Evolutionary conservation across 75 land plant species (phyloP), one percentile per base, ranked within the genome.

Genomic region (Sequoiadendron giganteum): DNA sequence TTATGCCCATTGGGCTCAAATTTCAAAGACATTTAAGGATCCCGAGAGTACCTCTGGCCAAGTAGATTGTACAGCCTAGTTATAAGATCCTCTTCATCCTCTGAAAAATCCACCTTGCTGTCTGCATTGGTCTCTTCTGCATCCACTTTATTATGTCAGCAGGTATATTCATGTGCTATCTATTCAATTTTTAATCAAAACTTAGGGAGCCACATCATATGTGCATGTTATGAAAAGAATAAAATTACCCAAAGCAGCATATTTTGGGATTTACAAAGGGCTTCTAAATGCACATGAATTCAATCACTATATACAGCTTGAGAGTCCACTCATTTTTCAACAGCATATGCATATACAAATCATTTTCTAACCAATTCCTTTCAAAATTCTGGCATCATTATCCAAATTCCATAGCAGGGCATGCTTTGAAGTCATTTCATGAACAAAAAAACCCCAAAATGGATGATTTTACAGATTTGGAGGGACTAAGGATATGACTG

Each of bases 51-150:
- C 84, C 84, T 82, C 84, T 47, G 84, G 84, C 84, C 84, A 13
- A 82, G 84, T 6, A 82, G 84, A 82, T 82, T 82, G 84, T 82
- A 82, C 16, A 82, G 84, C 84, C 84, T 82, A 54, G 45, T 82
- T 82, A 82, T 82, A 49, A 82, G 84, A 82, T 82, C 84, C 49
- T 82, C 52, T 82, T 82, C 84, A 28, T 82, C 84, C 34, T 82
- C 48, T 47, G 84, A 82, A 47, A 82, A 82, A n/a, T 21, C 49
- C 84, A 82, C n/a, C 54, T n/a, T 82, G 84, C 14, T 25, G 32
- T 82, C 43, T 3, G 30, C 84, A 47, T 82, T 82, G 6, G 25
- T 13, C 47, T 82, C 84, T 5, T n/a, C 84, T 82, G 84, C 84
- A 82, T 13, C 32, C 47, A 82, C 52, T 47, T 47, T 34, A 82